Conservation (phyloP, 2,329 filamentous ascomycete genomes). For the Aspergillus ibericus region DNA sequence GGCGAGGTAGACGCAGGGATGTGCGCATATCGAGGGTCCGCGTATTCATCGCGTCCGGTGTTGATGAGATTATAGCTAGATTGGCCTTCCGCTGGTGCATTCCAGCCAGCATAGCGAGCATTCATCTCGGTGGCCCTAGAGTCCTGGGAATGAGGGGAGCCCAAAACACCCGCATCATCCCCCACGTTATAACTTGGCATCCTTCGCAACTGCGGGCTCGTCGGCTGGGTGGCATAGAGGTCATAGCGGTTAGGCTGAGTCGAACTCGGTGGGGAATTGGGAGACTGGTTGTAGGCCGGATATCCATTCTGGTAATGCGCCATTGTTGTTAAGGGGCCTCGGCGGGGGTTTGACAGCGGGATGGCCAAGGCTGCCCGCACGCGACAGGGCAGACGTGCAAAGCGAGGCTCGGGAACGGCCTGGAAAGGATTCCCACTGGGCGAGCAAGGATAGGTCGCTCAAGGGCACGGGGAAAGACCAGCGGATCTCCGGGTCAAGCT, state of each 20-base stretch:
- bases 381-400: background rate
- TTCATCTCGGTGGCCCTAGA: conserved; percentile 37
- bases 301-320: conserved; percentile 58
- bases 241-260: conserved; percentile 40
- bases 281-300: conserved; percentile 43
- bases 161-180: conserved; percentile 64
- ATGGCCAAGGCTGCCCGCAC: background rate
- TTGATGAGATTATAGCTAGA: conserved; percentile 24
- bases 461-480: background rate
- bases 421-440: conserved; percentile 1
- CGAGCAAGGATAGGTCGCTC: background rate
- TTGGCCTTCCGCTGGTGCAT: conserved; percentile 41
- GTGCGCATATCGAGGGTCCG: conserved; percentile 38
- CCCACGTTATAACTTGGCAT: conserved; percentile 73
- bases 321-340: conserved; percentile 40
- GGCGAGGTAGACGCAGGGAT: conserved; percentile 34
- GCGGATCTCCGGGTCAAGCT: background rate
- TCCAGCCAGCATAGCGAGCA: conserved; percentile 36
- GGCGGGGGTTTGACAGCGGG: background rate
- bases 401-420: background rate
- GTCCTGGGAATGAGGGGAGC: conserved; percentile 29
- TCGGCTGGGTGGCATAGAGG: conserved; percentile 42
- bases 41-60: conserved; percentile 30
- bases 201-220: conserved; percentile 49
- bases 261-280: conserved; percentile 30